phyloP scores from a whole-genome alignment of 805 yeast species.

The Metschnikowia colocasiae region DNA sequence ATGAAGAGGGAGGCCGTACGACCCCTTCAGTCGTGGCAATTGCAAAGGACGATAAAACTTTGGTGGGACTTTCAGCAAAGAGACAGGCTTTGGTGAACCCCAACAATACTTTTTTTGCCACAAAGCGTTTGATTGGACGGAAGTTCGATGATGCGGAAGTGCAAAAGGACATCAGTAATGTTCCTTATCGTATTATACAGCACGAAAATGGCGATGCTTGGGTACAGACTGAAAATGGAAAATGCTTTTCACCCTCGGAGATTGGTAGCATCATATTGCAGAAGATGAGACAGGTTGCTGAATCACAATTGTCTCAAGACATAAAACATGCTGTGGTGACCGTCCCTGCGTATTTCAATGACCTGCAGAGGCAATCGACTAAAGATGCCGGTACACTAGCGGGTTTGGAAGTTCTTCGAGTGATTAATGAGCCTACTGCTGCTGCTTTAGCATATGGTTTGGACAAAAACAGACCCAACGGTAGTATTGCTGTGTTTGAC shows the following conservation, averaged over 20 bases:
- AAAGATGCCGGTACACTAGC: constrained; percentile 71
- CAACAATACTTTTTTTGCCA: constrained; percentile 74
- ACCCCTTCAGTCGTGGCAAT: constrained; percentile 79
- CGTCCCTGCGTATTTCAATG: constrained; percentile 83
- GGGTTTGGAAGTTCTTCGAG: constrained; percentile 73
- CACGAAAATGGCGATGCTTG: constrained; percentile 68
- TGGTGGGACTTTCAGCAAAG: constrained; percentile 68
- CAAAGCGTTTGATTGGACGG: constrained; percentile 78
- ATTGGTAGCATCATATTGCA: constrained; percentile 62
- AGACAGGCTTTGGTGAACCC: constrained; percentile 76
- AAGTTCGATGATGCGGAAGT: constrained; percentile 65
- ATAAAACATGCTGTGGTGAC: constrained; percentile 76
- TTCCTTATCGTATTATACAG: constrained; percentile 61
- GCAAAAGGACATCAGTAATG: constrained; percentile 58
- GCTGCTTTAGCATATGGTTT: constrained; percentile 97
- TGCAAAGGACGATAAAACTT: constrained; percentile 32
- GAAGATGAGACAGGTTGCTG: constrained; percentile 66
- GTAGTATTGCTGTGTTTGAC: constrained; percentile 61
- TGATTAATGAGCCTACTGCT: constrained; percentile 79
- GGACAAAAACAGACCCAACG: constrained; percentile 52
- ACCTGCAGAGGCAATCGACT: constrained; percentile 81
- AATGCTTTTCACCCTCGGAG: constrained; percentile 61
- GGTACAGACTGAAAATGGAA: constrained; percentile 44
- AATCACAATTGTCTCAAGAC: constrained; percentile 36
- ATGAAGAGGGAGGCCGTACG: constrained; percentile 75